These are phyloP conservation scores for Cardamine resedifolia DNA, from an alignment of 345 rosid species.

Conservation along the genomic window DNA sequence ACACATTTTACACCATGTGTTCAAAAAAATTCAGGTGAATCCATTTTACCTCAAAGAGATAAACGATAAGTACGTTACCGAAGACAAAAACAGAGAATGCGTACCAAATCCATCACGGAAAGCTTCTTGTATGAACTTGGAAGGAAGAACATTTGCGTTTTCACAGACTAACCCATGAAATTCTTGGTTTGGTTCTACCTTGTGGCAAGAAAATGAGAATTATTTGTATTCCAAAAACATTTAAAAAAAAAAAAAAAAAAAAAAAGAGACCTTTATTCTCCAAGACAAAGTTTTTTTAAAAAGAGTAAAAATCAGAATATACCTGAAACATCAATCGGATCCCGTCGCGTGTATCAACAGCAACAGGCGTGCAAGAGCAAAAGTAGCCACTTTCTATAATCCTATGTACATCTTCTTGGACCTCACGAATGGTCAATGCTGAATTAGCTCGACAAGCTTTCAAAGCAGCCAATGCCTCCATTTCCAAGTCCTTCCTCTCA, in stretches of 20 bases:
- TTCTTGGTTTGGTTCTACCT: slow-evolving; percentile 99
- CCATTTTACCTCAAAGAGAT: background rate
- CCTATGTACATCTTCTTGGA: slow-evolving; percentile 93
- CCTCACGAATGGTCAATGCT: slow-evolving; percentile 78
- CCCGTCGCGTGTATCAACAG: slow-evolving; percentile 93
- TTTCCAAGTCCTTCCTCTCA: slow-evolving; percentile 87
- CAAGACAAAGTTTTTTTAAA: background rate
- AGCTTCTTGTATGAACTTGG: slow-evolving; percentile 78
- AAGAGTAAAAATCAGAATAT: slow-evolving; percentile 1
- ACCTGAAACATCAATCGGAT: slow-evolving; percentile 88
- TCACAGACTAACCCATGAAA: slow-evolving; percentile 87
- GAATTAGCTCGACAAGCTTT: slow-evolving; percentile 88
- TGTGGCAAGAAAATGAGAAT: slow-evolving; percentile 52
- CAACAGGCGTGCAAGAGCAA: slow-evolving; percentile 84
- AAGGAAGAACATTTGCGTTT: slow-evolving; percentile 93
- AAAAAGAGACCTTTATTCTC: background rate
- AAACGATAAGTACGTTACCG: background rate
- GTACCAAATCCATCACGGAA: slow-evolving; percentile 74
- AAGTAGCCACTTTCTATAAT: slow-evolving; percentile 88
- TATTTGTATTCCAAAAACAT: slow-evolving; percentile 17
- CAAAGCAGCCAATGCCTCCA: slow-evolving; percentile 76
- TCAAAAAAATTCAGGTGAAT: background rate
- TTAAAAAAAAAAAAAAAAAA: no score
- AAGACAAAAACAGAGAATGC: slow-evolving; percentile 28
- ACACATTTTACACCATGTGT: slow-evolving; percentile 2